Evolutionary conservation across 352 stramenopile genomes (phyloP), one percentile per base, ranked within the genome.

Genomic region (Phytophthora meadii): DNA sequence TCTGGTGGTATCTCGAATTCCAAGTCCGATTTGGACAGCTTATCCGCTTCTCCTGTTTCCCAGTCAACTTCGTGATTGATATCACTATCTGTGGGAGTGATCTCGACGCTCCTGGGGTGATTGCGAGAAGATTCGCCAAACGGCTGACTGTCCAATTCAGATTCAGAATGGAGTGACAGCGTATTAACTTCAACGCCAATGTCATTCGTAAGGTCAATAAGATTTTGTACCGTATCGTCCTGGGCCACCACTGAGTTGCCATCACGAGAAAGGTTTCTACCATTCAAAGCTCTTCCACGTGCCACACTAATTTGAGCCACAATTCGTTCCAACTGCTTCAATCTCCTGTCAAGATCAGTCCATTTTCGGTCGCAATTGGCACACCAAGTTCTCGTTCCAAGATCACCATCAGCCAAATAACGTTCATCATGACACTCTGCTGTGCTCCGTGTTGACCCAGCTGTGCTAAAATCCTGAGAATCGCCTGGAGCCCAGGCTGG

Each of bases 141-240:
- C 32, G 34, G 14, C 10, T 17, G 17, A 3, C 19, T 34, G 1
- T 30, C 19, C 25, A 47, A 24, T 46, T 57, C 56, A 1, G 25
- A 10, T 63, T 51, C 60, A 30, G 8, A 25, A 12, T 27, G 30
- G n/a, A n/a, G 19, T 19, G 24, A 49, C 6, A 40, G 10, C 6
- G 5, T 9, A 24, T 60, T 40, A 17, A 9, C 22, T 10, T 59
- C 32, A 11, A 40, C 22, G 9, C 68, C 65, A 24, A 72, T 15
- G 14, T 72, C 58, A 12, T 60, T 52, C 8, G 65, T 72, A 12
- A 72, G 40, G 36, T 69, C 65, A 46, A 72, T 72, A 19, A 52
- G 49, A 17, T 40, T 56, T 5, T 25, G 24, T 8, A 59, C 42
- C 10, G 25, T 27, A 2, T 47, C 51, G 6, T 34, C 58, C 34